Conservation (phyloP, 345 rosid species). For the Eutrema yunnanense region DNA sequence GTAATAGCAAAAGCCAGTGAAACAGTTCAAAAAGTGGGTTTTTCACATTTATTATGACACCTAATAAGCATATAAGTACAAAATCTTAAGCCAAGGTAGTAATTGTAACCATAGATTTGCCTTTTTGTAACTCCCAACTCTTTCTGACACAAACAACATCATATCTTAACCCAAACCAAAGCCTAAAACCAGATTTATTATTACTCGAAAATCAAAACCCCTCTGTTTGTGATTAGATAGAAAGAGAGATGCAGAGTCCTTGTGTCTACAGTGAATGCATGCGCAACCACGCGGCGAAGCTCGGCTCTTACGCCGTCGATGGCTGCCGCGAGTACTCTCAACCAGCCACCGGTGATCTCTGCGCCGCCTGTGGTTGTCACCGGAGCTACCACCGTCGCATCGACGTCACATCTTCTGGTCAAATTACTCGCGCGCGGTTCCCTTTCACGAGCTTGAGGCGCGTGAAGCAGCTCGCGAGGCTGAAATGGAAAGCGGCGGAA, state of each 20-base stretch:
- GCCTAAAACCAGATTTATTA: slow-evolving; percentile 3
- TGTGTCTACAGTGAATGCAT: slow-evolving; percentile 64
- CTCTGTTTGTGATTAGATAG: not conserved
- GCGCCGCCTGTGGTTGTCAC: slow-evolving; percentile 95
- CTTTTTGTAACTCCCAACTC: slow-evolving; percentile 27
- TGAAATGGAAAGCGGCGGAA: slow-evolving; percentile 11
- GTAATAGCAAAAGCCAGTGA: slow-evolving; percentile 12
- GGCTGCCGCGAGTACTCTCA: slow-evolving; percentile 81
- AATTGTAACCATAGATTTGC: slow-evolving; percentile 6
- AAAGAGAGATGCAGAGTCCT: slow-evolving; percentile 23
- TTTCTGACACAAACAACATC: slow-evolving; percentile 27
- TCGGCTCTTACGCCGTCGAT: slow-evolving; percentile 76
- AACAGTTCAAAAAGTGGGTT: slow-evolving; percentile 17
- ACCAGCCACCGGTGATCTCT: slow-evolving; percentile 37
- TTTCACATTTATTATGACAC: slow-evolving; percentile 25
- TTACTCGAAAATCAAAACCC: not conserved
- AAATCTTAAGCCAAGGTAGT: slow-evolving; percentile 11
- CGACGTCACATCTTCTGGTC: slow-evolving; percentile 9
- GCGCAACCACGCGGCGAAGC: slow-evolving; percentile 84
- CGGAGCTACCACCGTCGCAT: slow-evolving; percentile 81
- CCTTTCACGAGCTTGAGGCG: slow-evolving; percentile 30
- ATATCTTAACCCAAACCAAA: slow-evolving; percentile 19
- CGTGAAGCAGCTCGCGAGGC: slow-evolving; percentile 32
- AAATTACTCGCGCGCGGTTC: slow-evolving; percentile 5
- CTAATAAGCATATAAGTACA: slow-evolving; percentile 24